Base-by-base conservation (phyloP, 768 basidiomycete genomes). In the Lepiota venenata region DNA sequence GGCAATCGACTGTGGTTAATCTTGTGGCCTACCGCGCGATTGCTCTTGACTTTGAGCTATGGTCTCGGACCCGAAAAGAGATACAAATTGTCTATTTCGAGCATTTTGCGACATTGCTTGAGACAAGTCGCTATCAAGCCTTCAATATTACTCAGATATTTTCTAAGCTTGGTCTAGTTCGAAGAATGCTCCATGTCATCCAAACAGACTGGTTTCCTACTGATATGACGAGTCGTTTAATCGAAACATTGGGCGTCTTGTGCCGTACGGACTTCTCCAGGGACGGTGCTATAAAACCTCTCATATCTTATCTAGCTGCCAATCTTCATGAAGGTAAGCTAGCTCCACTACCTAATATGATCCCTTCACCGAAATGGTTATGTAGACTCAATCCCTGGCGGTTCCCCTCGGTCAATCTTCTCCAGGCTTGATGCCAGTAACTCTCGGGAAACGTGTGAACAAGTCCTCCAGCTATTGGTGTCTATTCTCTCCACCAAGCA, bases 11-110 rank as follows among this genome's bases (percentile, higher is more conserved):
- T 0, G 77, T 98, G 27, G 81, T 85, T 47, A 96, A 96, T 62
- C 75, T 84, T 4, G 75, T 87, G 1, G 94, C 90, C 4, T 96
- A 97, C 66, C 79, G 80, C 41, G 80, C 85, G 3, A 80, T 98
- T 45, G 91, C 91, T 0, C 81, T 98, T 1, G 93, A 96, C 61
- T 91, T 98, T 58, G 87, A 92, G 48, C 82, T 97, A 10, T 98
- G 95, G 95, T 83, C 89, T 0, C 78, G 72, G 29, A 84, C 88
- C 0, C 75, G 76, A 3, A 64, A 73, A 15, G 89, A 91, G 46
- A 83, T 97, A n/a, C 90, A 92, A 61, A 77, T 76, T 3, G 79
- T 84, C 11, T 87, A 93, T 60, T 74, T 95, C 0, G 86, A 88
- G 45, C 93, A 96, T 64, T 94, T 96, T 64, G 68, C 78, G 5